Evolutionary conservation across 225 moss, liverwort and hornwort genomes (phyloP), one percentile per base, ranked within the genome.

Genomic region (Marchantia paleacea): DNA sequence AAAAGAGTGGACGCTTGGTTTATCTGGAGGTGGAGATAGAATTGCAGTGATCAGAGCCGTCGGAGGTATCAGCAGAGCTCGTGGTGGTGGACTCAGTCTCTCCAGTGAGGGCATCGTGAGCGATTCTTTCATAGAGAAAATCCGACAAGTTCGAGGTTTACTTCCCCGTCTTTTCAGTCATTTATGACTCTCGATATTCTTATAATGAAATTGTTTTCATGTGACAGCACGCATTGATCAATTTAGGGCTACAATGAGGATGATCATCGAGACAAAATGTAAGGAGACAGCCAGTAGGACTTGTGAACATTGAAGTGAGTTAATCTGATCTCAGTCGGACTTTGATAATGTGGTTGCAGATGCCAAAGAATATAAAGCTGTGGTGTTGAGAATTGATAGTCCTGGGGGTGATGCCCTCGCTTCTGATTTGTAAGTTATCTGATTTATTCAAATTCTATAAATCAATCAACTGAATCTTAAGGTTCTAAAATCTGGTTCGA

Each of bases 1-100:
- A 25, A 91, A 85, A 63, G 82, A 83, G 82, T 94, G 93, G 93
- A 92, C 97, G 80, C 86, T 99, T 79, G 92, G 88, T 30, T 73
- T 99, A 74, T 85, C 91, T 69, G 94, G 97, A 87, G 72, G 95
- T 75, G 73, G 91, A 64, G 83, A 90, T 68, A 90, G 95, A 79
- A 91, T 99, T 84, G 97, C 97, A 79, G 91, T 99, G n/a, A 80
- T 99, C 84, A 88, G 97, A 90, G 95, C 97, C 69, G 83, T 88
- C 54, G 97, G 95, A 85, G 77, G 76, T 72, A 99, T 95, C 79
- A 91, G 93, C 76, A 88, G 92, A 82, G 89, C 89, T 57, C 89
- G 87, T 74, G 89, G 88, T 63, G 90, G 89, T 61, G 94, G 94
- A 39, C 51, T 94, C 72, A 86, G 87, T 64, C 16, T 85, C 73